phyloP scores from a whole-genome alignment of 352 stramenopile species.

The Blastocystis sp. region DNA sequence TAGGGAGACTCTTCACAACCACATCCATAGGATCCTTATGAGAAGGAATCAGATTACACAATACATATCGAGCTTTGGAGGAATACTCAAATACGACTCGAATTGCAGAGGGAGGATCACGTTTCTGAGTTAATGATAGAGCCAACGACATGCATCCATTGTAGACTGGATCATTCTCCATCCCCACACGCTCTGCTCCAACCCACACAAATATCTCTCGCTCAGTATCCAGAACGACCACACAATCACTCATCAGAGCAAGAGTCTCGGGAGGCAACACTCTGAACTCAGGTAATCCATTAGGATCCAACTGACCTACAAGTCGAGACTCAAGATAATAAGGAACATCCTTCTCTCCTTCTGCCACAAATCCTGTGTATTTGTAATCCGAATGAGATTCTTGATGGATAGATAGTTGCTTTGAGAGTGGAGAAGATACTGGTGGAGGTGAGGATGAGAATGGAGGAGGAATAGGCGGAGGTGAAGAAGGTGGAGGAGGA shows the following conservation, averaged over 20 bases:
- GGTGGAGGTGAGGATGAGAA: background rate
- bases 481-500: background rate
- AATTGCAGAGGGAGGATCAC: background rate
- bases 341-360: background rate
- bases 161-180: constrained; percentile 7
- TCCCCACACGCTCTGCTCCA: background rate
- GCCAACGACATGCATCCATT: background rate
- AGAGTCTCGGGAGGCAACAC: constrained; percentile 27
- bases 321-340: background rate
- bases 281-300: background rate
- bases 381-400: background rate
- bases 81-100: too few species aligned
- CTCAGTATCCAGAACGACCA: constrained; percentile 29
- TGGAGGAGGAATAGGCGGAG: background rate
- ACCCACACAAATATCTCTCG: constrained; percentile 47
- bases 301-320: background rate
- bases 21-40: constrained; percentile 37
- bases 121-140: background rate
- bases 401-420: background rate
- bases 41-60: constrained; percentile 59
- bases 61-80: constrained; percentile 2
- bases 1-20: background rate
- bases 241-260: constrained; percentile 9
- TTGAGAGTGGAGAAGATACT: background rate
- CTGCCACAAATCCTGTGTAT: background rate